Base-by-base conservation (phyloP, 352 stramenopile genomes). In the Elongisporangium undulatum region DNA sequence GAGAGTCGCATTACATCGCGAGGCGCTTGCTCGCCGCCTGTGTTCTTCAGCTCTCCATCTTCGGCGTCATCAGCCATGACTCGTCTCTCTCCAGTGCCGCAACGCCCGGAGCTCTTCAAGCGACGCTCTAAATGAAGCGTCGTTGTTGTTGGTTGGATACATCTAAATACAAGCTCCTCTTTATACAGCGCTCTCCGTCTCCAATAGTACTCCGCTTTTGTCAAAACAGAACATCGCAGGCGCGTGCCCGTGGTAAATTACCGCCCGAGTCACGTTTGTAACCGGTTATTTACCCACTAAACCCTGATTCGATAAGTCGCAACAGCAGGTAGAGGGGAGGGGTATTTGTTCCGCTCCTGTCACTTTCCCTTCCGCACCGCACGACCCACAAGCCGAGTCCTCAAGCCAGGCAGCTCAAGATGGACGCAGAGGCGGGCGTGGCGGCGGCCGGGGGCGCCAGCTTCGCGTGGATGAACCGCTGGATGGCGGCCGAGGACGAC, bases 401-500 rank as follows among this genome's bases (percentile, higher is more conserved):
- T 26, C 49, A 53, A 22, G 19, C 49, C 19, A 9, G 22, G 22
- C 5, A 23, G n/a, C 49, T 23, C 49, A 9, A 53, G 22, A 77
- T 81, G 72, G 69, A 78, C 55, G 58, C 62, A 2, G 69, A 81
- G 51, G 69, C 68, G 49, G 74, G 74, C 51, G 70, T 68, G 55
- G 76, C 71, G n/a, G 34, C 34, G 12, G 34, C 34, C 12, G 34
- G 34, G 12, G 34, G 34, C 34, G 34, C 34, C 34, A 45, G 49
- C 23, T 66, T 69, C 48, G 69, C 77, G 55, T 89, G 79, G 79
- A 59, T 90, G 23, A 67, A 74, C 60, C 71, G 76, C 51, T 86
- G 77, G 77, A 72, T 81, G 48, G 64, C 74, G 20, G 58, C 67
- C 41, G 79, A 85, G 51, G 80, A 90, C 9, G 80, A 84, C 29